Percentiles rank a stretch among this genome's conserved stretches.
Conservation (phyloP, 1,139 yeast genomes). For the Saccharomyces hybrid region DNA sequence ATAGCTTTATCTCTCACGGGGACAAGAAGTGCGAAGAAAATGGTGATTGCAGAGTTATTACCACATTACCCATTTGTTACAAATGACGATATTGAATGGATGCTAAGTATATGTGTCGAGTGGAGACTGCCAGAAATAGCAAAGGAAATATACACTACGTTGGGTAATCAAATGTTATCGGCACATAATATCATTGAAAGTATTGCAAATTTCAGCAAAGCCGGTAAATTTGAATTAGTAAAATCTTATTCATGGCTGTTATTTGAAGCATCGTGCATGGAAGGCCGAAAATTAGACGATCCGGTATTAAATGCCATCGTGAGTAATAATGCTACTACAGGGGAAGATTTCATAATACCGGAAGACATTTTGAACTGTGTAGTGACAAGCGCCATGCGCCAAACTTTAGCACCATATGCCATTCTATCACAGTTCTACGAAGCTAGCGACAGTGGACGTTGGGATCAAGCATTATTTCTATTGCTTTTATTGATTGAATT, state of each 20-base stretch:
- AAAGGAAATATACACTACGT: slow-evolving; percentile 38
- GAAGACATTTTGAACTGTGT: slow-evolving; percentile 21
- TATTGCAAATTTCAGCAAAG: slow-evolving; percentile 55
- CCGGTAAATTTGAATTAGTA: slow-evolving; percentile 46
- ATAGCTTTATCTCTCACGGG: slow-evolving; percentile 35
- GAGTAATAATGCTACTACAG: slow-evolving; percentile 28
- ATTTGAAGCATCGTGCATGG: slow-evolving; percentile 55
- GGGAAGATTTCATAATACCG: slow-evolving; percentile 15
- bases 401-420: slow-evolving; percentile 67
- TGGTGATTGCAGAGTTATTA: slow-evolving; percentile 47
- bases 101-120: slow-evolving; percentile 48
- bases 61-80: slow-evolving; percentile 54
- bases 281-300: slow-evolving; percentile 48
- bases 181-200: slow-evolving; percentile 47
- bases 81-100: slow-evolving; percentile 78
- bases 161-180: slow-evolving; percentile 29
- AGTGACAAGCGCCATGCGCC: slow-evolving; percentile 51
- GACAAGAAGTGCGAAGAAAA: slow-evolving; percentile 30
- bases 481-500: slow-evolving; percentile 53
- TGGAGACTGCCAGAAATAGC: slow-evolving; percentile 48
- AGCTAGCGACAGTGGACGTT: slow-evolving; percentile 24
- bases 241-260: slow-evolving; percentile 40
- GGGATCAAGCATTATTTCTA: slow-evolving; percentile 31
- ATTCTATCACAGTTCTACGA: slow-evolving; percentile 47
- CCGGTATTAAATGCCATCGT: slow-evolving; percentile 47